phyloP scores from a whole-genome alignment of 2,329 filamentous ascomycete species.

The Pestalotiopsis sp. region DNA sequence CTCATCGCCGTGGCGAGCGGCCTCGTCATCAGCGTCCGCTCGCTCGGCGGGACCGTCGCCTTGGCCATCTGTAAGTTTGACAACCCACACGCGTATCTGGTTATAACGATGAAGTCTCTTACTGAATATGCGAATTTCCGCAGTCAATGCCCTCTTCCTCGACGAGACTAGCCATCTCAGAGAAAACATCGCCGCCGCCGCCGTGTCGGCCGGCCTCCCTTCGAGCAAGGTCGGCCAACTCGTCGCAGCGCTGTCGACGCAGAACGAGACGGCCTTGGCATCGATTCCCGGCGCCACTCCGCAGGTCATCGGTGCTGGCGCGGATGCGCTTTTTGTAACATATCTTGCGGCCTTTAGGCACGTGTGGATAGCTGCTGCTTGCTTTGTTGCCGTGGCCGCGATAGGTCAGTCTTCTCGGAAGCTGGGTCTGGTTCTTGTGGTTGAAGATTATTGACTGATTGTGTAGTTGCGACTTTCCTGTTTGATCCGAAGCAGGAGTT shows the following conservation, averaged over 20 bases:
- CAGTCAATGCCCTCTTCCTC: conserved; percentile 27
- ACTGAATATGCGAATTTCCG: not conserved
- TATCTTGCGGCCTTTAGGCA: conserved; percentile 30
- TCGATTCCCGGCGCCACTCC: conserved; percentile 29
- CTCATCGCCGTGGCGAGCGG: conserved; percentile 32
- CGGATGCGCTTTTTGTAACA: conserved; percentile 25
- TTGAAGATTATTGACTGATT: not conserved
- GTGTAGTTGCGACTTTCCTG: conserved; percentile 27
- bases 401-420: conserved; percentile 22
- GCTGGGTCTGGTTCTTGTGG: not conserved
- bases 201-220: conserved; percentile 30
- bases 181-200: conserved; percentile 33
- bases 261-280: conserved; percentile 26
- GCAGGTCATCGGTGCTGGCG: conserved; percentile 28
- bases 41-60: conserved; percentile 50
- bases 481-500: conserved; percentile 36
- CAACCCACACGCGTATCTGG: not conserved
- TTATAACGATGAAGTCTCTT: not conserved
- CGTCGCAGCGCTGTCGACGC: conserved; percentile 26
- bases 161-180: conserved; percentile 27
- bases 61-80: conserved; percentile 39
- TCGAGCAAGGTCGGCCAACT: conserved; percentile 23
- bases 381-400: conserved; percentile 29
- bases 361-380: conserved; percentile 34
- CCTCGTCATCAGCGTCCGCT: conserved; percentile 38